A percentile compares a stretch with the other conserved stretches of the same genome.
Evolutionary conservation across 371 early-diverging fungal genomes (phyloP).

Genomic region (Umbelopsis sp.): DNA sequence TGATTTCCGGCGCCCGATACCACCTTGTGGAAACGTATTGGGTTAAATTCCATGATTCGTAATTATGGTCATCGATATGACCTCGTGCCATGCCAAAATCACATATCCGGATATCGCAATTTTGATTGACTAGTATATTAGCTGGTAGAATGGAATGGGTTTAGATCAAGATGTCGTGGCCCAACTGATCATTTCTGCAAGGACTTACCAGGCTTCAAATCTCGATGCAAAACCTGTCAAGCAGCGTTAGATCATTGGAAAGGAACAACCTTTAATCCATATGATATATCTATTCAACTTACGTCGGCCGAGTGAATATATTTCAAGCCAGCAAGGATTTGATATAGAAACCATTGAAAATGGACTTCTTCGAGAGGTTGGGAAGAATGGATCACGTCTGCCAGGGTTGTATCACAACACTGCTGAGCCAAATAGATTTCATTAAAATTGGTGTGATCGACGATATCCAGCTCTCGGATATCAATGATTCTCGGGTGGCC

Average conservation of each 20-base stretch:
- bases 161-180: no score
- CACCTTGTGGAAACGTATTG: conserved; percentile 53
- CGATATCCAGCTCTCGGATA: conserved; percentile 71
- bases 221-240: conserved; percentile 76
- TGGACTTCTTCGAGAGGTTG: conserved; percentile 87
- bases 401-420: conserved; percentile 92
- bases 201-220: conserved; percentile 77
- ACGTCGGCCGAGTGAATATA: conserved; percentile 92
- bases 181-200: not conserved
- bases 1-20: conserved; percentile 57
- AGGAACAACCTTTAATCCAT: not conserved
- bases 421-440: conserved; percentile 69
- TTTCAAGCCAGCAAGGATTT: conserved; percentile 85
- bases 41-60: conserved; percentile 33
- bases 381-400: conserved; percentile 87
- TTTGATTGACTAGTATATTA: conserved; percentile 89
- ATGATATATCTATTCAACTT: not conserved
- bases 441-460: conserved; percentile 66
- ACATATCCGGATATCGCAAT: conserved; percentile 74
- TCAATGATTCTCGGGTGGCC: conserved; percentile 80
- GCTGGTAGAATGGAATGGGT: conserved; percentile 41
- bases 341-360: conserved; percentile 92
- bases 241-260: not conserved
- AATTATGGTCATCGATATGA: conserved; percentile 19
- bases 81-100: conserved; percentile 59